These are phyloP conservation scores for Candida sojae DNA, from an alignment of 1,139 yeast genomes.

Conservation along the genomic window DNA sequence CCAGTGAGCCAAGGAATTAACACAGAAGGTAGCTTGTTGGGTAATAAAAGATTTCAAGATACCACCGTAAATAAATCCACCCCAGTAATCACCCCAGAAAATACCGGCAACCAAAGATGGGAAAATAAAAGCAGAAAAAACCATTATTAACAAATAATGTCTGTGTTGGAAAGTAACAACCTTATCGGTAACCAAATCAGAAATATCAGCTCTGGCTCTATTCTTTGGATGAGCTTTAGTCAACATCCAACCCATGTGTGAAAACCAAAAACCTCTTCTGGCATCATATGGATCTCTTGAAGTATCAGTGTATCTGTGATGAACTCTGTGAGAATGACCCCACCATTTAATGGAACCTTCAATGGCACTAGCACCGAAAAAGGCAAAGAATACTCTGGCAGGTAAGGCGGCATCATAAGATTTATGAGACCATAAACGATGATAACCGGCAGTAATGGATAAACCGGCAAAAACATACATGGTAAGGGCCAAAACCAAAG, in stretches of 20 bases:
- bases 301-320: conserved; percentile 97
- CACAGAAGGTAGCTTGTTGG: conserved; percentile 98
- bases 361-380: conserved; percentile 92
- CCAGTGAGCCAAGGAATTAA: conserved; percentile 98
- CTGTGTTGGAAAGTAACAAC: conserved; percentile 91
- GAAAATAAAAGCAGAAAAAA: conserved; percentile 64
- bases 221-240: conserved; percentile 89
- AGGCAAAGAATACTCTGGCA: conserved; percentile 69
- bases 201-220: conserved; percentile 95
- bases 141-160: conserved; percentile 75
- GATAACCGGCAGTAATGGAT: conserved; percentile 89
- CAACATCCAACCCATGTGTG: conserved; percentile 98
- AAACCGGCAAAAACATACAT: conserved; percentile 76
- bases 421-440: conserved; percentile 78
- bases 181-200: conserved; percentile 89
- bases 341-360: conserved; percentile 99
- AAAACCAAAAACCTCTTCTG: conserved; percentile 90
- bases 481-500: conserved; percentile 58
- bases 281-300: conserved; percentile 97
- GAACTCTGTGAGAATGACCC: conserved; percentile 96
- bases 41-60: conserved; percentile 77
- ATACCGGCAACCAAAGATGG: conserved; percentile 80
- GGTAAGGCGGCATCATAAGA: conserved; percentile 78
- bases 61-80: conserved; percentile 93
- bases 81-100: conserved; percentile 86